Evolutionary conservation across 1,284 basidiomycete species (phyloP).

Genomic region (Lentinula novae-zelandiae): DNA sequence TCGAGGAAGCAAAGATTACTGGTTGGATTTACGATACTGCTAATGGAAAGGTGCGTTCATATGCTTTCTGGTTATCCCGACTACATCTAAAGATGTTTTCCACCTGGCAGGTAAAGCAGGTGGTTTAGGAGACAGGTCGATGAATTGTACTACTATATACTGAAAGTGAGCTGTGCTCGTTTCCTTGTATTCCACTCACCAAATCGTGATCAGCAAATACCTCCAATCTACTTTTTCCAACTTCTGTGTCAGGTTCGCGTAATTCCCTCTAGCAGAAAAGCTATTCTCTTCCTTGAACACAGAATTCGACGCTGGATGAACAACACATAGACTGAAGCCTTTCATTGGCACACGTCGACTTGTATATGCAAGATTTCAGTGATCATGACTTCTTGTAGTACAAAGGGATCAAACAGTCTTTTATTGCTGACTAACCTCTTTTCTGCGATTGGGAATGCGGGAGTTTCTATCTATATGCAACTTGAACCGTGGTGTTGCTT

Average conservation of each 20-base stretch:
- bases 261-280: background rate
- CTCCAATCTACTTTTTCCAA: too few relatives aligned
- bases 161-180: background rate
- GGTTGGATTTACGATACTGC: slow-evolving; percentile 16
- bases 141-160: too few relatives aligned
- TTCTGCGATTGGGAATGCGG: too few relatives aligned
- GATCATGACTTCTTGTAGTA: background rate
- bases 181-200: too few relatives aligned
- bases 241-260: too few relatives aligned
- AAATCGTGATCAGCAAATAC: too few relatives aligned
- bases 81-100: background rate
- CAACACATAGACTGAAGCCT: background rate
- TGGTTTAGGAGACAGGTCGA: background rate
- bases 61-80: background rate
- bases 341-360: too few relatives aligned
- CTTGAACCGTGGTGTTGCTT: too few relatives aligned
- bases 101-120: slow-evolving; percentile 4
- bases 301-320: too few relatives aligned
- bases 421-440: too few relatives aligned
- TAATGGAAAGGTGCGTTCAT: slow-evolving; percentile 12
- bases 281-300: background rate
- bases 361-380: too few relatives aligned
- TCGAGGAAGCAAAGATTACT: slow-evolving; percentile 13
- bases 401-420: background rate
- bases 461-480: too few relatives aligned